These are phyloP conservation scores for Apostasia ramifera DNA, from an alignment of 106 monocot genomes.

Conservation along the genomic window DNA sequence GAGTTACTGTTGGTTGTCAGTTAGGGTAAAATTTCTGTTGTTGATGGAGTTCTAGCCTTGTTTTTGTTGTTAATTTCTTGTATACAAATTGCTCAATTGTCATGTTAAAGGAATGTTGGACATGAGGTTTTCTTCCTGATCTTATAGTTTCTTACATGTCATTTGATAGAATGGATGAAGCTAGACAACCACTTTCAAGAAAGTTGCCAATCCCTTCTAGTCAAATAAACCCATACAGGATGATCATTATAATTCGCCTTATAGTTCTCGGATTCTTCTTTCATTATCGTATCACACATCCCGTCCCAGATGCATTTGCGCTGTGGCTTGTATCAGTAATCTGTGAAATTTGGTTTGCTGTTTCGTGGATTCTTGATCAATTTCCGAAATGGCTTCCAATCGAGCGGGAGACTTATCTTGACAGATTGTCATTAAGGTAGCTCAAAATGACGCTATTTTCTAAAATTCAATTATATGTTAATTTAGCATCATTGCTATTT, in stretches of 20 bases:
- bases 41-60: not conserved
- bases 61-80: not conserved
- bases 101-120: not conserved
- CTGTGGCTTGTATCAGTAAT: slow-evolving; percentile 44
- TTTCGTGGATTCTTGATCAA: slow-evolving; percentile 49
- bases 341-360: slow-evolving; percentile 45
- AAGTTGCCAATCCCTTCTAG: slow-evolving; percentile 37
- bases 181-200: slow-evolving; percentile 37
- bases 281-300: slow-evolving; percentile 39
- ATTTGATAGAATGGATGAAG: slow-evolving; percentile 33
- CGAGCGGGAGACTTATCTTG: slow-evolving; percentile 45
- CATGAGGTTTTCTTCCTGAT: not conserved
- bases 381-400: slow-evolving; percentile 46
- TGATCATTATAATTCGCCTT: slow-evolving; percentile 36
- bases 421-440: slow-evolving; percentile 39
- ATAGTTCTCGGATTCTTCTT: slow-evolving; percentile 38
- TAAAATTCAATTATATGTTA: not conserved
- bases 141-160: not conserved
- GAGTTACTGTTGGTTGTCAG: not conserved
- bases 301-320: slow-evolving; percentile 30
- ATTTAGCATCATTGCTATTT: not conserved
- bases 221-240: slow-evolving; percentile 41
- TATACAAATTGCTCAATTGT: not conserved
- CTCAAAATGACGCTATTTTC: not conserved
- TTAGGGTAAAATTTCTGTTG: not conserved